Base-by-base conservation (phyloP, 2,329 filamentous ascomycete species). In the Cladobotryum mycophilum region DNA sequence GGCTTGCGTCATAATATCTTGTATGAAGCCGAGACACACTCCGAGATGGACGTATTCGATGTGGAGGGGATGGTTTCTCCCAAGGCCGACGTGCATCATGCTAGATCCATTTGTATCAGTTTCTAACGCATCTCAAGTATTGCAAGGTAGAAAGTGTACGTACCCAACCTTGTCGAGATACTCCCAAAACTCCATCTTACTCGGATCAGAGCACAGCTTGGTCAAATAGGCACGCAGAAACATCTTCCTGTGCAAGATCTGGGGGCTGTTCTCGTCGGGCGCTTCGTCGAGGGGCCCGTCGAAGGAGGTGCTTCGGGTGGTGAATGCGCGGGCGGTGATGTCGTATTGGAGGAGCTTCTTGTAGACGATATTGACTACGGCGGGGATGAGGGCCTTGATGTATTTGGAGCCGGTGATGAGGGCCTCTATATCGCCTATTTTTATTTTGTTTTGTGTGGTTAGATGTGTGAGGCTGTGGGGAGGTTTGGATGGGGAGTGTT, bases 291-390 rank as follows among this genome's bases (percentile, higher is more conserved):
- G 75, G 3, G 83, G 81, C 0, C 82, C 83, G 57, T 88, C 83
- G 55, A 82, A 84, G 40, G 80, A 82, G 2, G 79, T 82, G 54
- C 75, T 79, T 18, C 76, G 69, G 1, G 80, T 82, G 52, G 82
- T 78, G 64, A 92, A 89, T 13, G 86, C 86, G 48, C 86, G 80
- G 1, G 88, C 86, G 4, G 88, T 93, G 65, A 92, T 88, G 64
- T 92, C 88, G 68, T 88, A 88, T 61, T 84, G 80, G 11, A 92
- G 74, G 1, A 93, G 78, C 64, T 92, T 92, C 62, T 84, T 83
- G 73, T 92, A 93, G 34, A 92, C 86, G 53, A 90, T 87, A 68
- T 91, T 89, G 61, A 92, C 87, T 18, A 93, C 79, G 42, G 87
- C 84, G 1, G 89, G 89, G 56, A 92, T 89, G 33, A 92, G 78